Percentiles rank a stretch among this genome's conserved stretches.
Conservation (phyloP, 768 basidiomycete species). For the Naganishia vaughanmartiniae region DNA sequence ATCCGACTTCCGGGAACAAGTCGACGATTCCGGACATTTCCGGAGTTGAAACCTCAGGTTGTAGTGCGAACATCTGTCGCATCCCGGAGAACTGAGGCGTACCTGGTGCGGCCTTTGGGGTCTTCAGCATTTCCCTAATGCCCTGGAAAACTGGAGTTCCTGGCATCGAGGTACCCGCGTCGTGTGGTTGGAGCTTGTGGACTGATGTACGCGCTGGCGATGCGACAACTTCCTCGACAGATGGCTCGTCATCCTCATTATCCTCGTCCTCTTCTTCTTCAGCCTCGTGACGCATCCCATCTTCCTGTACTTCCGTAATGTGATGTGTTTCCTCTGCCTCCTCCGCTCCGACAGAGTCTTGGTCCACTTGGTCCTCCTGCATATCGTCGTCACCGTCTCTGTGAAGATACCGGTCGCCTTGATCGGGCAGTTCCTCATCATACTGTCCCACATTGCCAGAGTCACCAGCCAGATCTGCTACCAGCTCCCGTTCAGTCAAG, state of each 20-base stretch:
- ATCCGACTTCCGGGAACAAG: slow-evolving; percentile 34
- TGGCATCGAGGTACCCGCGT: not conserved
- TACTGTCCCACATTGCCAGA: not conserved
- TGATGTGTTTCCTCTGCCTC: not conserved
- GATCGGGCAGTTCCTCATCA: not conserved
- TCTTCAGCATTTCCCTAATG: slow-evolving; percentile 34
- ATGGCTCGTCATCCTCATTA: slow-evolving; percentile 16
- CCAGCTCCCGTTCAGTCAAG: not conserved
- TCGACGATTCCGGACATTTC: slow-evolving; percentile 26
- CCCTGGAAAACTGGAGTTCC: slow-evolving; percentile 36
- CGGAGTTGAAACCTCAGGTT: slow-evolving; percentile 13
- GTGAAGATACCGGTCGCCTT: not conserved
- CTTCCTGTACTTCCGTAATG: not conserved
- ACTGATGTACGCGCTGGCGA: not conserved
- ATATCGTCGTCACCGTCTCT: not conserved
- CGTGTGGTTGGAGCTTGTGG: not conserved
- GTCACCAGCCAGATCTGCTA: not conserved
- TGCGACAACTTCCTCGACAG: slow-evolving; percentile 13
- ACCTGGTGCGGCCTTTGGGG: slow-evolving; percentile 28
- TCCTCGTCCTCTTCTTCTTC: slow-evolving; percentile 2
- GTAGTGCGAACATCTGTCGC: slow-evolving; percentile 33
- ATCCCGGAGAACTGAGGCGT: slow-evolving; percentile 43
- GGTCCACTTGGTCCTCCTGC: not conserved
- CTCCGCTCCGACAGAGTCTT: not conserved
- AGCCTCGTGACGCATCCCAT: not conserved